These are phyloP conservation scores for Beta lomatogona DNA, from an alignment of 179 eudicot genomes.

Conservation along the genomic window DNA sequence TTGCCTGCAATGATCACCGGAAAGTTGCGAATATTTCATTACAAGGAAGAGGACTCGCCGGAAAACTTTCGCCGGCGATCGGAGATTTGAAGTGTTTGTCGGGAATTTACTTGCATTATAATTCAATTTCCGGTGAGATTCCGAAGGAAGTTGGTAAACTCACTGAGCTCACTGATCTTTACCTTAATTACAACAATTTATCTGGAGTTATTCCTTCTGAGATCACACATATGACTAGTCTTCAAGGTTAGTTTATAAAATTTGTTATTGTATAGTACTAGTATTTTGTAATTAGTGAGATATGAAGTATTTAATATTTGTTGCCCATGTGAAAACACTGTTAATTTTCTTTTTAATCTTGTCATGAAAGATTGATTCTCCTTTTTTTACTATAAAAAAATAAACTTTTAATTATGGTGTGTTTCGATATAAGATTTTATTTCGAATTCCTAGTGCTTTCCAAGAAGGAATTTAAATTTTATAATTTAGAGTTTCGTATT, in stretches of 20 bases:
- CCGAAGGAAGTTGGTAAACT: slow-evolving; percentile 70
- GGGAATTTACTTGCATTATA: slow-evolving; percentile 85
- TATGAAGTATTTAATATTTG: too few species aligned
- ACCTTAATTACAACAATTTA: slow-evolving; percentile 78
- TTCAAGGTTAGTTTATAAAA: slow-evolving; percentile 64
- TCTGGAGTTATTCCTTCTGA: slow-evolving; percentile 62
- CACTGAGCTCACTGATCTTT: slow-evolving; percentile 64
- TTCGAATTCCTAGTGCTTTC: too few species aligned
- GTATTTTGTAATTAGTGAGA: too few species aligned
- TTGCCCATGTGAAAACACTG: too few species aligned
- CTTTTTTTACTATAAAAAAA: too few species aligned
- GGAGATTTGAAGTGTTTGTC: slow-evolving; percentile 70
- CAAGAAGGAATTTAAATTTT: too few species aligned
- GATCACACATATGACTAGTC: slow-evolving; percentile 67
- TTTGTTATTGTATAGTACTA: too few species aligned
- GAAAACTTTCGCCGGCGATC: slow-evolving; percentile 66
- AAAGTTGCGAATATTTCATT: slow-evolving; percentile 82
- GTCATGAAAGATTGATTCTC: too few species aligned
- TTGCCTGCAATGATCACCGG: slow-evolving; percentile 69
- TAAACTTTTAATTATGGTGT: too few species aligned
- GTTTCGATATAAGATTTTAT: too few species aligned
- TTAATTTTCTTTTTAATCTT: too few species aligned
- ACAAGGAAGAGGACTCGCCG: slow-evolving; percentile 66
- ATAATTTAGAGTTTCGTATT: too few species aligned
- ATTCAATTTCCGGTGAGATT: slow-evolving; percentile 60